Base-by-base conservation (phyloP, 116 monocot genomes). In the Trichopus zeylanicus region DNA sequence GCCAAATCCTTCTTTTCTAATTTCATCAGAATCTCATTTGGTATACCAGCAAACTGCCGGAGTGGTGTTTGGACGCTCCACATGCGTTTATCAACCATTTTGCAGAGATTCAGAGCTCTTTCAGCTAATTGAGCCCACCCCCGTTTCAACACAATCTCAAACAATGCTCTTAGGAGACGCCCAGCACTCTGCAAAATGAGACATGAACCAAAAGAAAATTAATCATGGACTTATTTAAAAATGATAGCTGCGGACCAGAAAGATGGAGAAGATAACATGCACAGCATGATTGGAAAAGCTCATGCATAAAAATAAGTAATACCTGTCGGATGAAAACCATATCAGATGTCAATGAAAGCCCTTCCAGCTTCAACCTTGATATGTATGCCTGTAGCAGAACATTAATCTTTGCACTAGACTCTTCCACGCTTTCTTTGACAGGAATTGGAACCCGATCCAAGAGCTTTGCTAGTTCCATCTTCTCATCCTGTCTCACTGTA, bases 321-420 rank as follows among this genome's bases (percentile, higher is more conserved):
- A 95, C 95, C 87, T 97, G 97, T 57, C 73, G 77, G n/a, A 97
- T 97, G 70, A 59, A 97, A 63, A 97, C 97, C 97, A 97, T 97
- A 73, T 97, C 97, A 59, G 91, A 91, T 33, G 84, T 73, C 57
- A 97, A 52, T 52, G 97, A 91, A 32, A 97, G 79, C 7, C 97
- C 97, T 65, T 97, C 97, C 61, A 97, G 84, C 74, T 87, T 91
- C 54, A 97, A 65, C 60, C 74, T 71, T 59, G 97, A 91, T 57
- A 97, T 91, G 56, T 97, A 97, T 33, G 91, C 91, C 67, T 97
- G 97, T 33, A 97, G 74, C 66, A 97, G 82, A 65, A 91, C 97
- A 75, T 91, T 97, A 54, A 97, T 97, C 65, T 97, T 97, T 59
- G 97, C 91, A 76, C 91, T 97, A 24, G 97, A 84, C 58, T 97